phyloP scores from a whole-genome alignment of 108 stramenopile genomes.

The Asterionellopsis glacialis region DNA sequence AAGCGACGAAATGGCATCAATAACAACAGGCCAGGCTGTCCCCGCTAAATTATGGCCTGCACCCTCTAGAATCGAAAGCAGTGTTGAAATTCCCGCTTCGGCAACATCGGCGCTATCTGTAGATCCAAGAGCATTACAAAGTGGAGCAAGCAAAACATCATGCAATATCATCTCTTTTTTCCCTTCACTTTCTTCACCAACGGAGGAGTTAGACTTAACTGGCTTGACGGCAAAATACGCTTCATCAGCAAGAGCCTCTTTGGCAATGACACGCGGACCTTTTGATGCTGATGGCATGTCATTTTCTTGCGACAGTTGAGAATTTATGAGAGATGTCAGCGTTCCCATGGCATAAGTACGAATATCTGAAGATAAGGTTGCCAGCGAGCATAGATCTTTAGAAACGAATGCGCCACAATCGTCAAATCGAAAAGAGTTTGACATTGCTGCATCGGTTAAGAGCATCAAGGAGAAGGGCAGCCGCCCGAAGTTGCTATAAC shows the following conservation, averaged over 20 bases:
- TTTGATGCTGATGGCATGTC: constrained; percentile 18
- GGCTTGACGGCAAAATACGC: constrained; percentile 20
- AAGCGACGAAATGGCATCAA: constrained; percentile 46
- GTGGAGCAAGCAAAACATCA: constrained; percentile 45
- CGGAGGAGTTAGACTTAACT: background rate
- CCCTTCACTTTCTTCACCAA: constrained; percentile 2
- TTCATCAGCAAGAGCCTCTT: background rate
- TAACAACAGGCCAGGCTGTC: constrained; percentile 49
- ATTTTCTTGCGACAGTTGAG: constrained; percentile 26
- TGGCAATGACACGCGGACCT: constrained; percentile 28
- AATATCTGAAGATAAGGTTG: constrained; percentile 43
- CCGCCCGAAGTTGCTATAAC: constrained; percentile 31
- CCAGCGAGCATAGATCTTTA: constrained; percentile 46
- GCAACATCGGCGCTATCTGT: constrained; percentile 45
- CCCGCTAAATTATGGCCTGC: constrained; percentile 54
- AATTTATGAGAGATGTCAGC: constrained; percentile 60
- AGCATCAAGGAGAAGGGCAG: constrained; percentile 58
- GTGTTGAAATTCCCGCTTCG: constrained; percentile 53
- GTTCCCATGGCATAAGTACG: constrained; percentile 68
- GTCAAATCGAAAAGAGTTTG: constrained; percentile 58
- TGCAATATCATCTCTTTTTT: constrained; percentile 16
- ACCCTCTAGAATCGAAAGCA: constrained; percentile 68
- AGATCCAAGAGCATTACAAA: constrained; percentile 57
- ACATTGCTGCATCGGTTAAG: constrained; percentile 59
- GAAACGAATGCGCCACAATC: constrained; percentile 44